Evolutionary conservation across 139 green algal genomes (phyloP).

Genomic region (Auxenochlorella pyrenoidosa): DNA sequence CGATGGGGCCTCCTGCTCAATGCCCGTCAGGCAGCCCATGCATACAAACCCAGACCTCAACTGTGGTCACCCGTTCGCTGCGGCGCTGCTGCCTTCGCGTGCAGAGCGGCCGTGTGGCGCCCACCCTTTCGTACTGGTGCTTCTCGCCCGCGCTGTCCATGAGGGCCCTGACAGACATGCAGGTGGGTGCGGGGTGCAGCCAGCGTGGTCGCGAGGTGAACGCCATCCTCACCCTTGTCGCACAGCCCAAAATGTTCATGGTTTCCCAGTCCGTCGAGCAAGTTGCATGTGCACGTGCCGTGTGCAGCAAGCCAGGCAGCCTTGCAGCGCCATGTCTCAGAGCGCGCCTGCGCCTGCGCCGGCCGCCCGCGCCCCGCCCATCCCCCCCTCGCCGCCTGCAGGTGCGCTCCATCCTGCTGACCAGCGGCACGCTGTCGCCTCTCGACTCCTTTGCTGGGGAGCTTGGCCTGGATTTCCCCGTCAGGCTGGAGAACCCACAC

Average conservation of each 20-base stretch:
- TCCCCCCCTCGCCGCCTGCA: background rate
- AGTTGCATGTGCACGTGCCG: no score
- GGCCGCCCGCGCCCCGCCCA: background rate
- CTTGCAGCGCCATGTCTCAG: no score
- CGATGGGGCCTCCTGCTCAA: no score
- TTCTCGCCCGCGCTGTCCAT: constrained; percentile 82
- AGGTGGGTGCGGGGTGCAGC: constrained; percentile 36
- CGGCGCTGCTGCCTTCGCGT: no score
- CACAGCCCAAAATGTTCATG: no score
- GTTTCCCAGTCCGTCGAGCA: no score
- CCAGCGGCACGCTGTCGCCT: constrained; percentile 90
- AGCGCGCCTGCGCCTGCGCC: background rate
- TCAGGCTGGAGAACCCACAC: constrained; percentile 96
- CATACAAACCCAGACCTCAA: no score
- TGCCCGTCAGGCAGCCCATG: no score
- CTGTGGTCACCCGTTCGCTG: no score
- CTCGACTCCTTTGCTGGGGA: constrained; percentile 91
- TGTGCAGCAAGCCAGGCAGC: no score
- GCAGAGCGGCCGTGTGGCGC: constrained; percentile 31
- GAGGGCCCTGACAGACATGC: constrained; percentile 55
- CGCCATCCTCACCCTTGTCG: no score
- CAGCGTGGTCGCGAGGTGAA: no score
- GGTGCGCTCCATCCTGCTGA: constrained; percentile 88
- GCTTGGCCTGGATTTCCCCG: constrained; percentile 86
- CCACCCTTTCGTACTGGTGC: constrained; percentile 94